Evolutionary conservation across 768 basidiomycete species (phyloP).

Genomic region (Tephrocybe sp.): DNA sequence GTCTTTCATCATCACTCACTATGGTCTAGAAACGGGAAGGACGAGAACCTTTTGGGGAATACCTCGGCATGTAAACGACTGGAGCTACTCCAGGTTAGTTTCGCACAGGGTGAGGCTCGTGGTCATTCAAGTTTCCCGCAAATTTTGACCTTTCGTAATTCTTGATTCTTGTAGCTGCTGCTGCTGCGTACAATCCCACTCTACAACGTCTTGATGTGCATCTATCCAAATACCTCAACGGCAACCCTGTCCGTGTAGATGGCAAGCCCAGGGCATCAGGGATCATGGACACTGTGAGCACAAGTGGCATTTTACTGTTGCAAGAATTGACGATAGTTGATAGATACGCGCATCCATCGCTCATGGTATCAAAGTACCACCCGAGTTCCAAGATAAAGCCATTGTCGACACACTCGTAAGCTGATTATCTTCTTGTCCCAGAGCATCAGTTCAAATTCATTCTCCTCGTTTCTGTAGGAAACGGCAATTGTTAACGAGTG

Average conservation of each 20-base stretch:
- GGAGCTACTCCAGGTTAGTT: constrained; percentile 56
- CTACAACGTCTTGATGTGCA: constrained; percentile 61
- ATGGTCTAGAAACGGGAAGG: constrained; percentile 54
- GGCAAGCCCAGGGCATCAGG: constrained; percentile 75
- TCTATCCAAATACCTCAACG: constrained; percentile 66
- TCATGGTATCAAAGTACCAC: constrained; percentile 68
- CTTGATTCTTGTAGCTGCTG: constrained; percentile 47
- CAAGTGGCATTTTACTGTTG: background rate
- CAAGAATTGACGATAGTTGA: background rate
- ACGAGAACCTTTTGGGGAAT: constrained; percentile 73
- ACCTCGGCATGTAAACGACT: constrained; percentile 65
- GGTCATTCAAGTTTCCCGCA: background rate
- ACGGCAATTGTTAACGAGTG: constrained; percentile 74
- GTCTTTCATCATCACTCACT: background rate
- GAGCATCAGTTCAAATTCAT: background rate
- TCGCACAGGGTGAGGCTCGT: constrained; percentile 50
- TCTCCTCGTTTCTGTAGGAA: constrained; percentile 41
- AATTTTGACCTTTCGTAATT: background rate
- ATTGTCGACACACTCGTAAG: constrained; percentile 59
- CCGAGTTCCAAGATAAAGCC: constrained; percentile 65
- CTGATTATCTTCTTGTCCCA: background rate
- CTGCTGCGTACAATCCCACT: constrained; percentile 56
- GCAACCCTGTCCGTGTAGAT: constrained; percentile 69
- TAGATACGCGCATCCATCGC: constrained; percentile 68
- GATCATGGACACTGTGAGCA: constrained; percentile 63